phyloP scores from a whole-genome alignment of 331 rosid species.

The Stylosanthes scabra region DNA sequence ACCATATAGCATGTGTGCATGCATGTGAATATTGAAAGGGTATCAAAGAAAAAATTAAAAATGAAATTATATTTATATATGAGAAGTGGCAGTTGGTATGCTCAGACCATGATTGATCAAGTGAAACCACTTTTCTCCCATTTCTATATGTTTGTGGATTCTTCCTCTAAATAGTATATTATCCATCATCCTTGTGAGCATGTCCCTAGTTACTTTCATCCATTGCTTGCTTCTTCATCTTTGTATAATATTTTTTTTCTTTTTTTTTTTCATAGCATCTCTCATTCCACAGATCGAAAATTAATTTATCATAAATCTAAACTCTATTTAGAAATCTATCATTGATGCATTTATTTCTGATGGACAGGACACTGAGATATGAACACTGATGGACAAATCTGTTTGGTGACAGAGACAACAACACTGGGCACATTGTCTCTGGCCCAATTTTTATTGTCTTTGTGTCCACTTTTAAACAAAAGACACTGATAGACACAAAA shows the following conservation, averaged over 20 bases:
- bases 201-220: slow-evolving; percentile 21
- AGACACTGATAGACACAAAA: no score
- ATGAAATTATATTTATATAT: slow-evolving; percentile 15
- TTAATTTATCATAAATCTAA: no score
- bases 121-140: slow-evolving; percentile 59
- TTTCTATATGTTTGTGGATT: slow-evolving; percentile 51
- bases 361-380: no score
- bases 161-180: slow-evolving; percentile 29
- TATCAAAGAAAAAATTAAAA: background rate
- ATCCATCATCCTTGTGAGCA: slow-evolving; percentile 20
- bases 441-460: no score
- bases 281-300: no score
- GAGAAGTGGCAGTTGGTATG: slow-evolving; percentile 59
- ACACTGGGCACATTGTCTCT: no score
- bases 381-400: no score
- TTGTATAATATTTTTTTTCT: background rate
- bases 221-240: slow-evolving; percentile 36
- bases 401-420: no score
- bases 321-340: no score
- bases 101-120: slow-evolving; percentile 59
- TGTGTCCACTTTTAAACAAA: no score
- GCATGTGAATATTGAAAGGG: slow-evolving; percentile 64
- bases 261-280: no score
- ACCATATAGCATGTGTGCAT: slow-evolving; percentile 63
- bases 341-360: no score